phyloP scores from a whole-genome alignment of 495 filamentous ascomycete species.

The Penicillium angulare region DNA sequence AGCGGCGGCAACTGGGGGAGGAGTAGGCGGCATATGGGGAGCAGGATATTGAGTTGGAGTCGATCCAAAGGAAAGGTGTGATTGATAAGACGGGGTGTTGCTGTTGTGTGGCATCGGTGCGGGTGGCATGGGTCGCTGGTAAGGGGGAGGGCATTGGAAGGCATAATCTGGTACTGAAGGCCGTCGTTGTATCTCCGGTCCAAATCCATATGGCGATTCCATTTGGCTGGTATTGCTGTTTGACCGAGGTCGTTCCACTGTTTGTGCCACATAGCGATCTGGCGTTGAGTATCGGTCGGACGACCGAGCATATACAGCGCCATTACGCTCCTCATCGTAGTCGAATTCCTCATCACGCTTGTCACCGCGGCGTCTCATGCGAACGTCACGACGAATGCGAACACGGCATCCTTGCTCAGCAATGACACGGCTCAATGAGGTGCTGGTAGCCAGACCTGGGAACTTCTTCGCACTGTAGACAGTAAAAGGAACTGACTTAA shows the following conservation, averaged over 20 bases:
- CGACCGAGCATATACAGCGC: constrained; percentile 48
- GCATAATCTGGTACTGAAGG: constrained; percentile 56
- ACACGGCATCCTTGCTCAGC: constrained; percentile 98
- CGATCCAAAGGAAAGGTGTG: constrained; percentile 44
- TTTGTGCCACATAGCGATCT: constrained; percentile 41
- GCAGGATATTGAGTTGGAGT: constrained; percentile 41
- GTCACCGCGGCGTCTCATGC: constrained; percentile 86
- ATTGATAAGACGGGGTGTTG: constrained; percentile 32
- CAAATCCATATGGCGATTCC: constrained; percentile 40
- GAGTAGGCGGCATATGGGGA: constrained; percentile 47
- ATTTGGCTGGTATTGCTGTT: constrained; percentile 66
- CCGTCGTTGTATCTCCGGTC: constrained; percentile 43
- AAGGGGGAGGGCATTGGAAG: constrained; percentile 37
- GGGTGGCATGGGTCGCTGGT: constrained; percentile 34
- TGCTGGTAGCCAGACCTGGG: constrained; percentile 90
- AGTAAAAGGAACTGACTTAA: constrained; percentile 81
- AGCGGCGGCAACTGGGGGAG: constrained; percentile 46
- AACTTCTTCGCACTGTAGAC: constrained; percentile 99
- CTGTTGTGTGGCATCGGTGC: constrained; percentile 31
- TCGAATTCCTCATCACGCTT: constrained; percentile 66
- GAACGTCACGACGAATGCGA: constrained; percentile 91
- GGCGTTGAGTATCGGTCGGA: constrained; percentile 57
- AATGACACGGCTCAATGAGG: constrained; percentile 80
- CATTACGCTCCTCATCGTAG: constrained; percentile 60
- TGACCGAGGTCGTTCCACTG: constrained; percentile 64